Conservation (phyloP, 441 rosid genomes). For the Hura crepitans region DNA sequence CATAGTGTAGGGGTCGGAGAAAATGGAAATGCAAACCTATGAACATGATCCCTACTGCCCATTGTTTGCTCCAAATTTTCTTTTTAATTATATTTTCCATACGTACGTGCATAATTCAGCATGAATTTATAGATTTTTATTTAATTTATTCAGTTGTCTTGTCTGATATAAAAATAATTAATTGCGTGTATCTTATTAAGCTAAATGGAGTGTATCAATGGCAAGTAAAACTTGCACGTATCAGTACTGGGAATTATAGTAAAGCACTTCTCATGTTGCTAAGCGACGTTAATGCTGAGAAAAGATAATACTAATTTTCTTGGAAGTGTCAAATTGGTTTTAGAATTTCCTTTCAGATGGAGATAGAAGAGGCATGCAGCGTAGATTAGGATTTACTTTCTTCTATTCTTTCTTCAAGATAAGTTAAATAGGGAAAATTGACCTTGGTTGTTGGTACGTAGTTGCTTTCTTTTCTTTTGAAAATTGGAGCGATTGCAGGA, state of each 20-base stretch:
- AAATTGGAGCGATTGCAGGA: no score
- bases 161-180: not conserved
- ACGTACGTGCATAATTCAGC: no score
- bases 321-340: not conserved
- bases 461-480: no score
- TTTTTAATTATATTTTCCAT: not conserved
- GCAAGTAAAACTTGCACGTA: slow-evolving; percentile 1
- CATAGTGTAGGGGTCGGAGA: not conserved
- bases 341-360: not conserved
- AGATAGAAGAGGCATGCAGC: not conserved
- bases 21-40: not conserved
- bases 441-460: no score
- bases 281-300: slow-evolving; percentile 9
- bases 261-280: no score
- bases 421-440: no score
- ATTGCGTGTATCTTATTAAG: no score
- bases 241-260: no score
- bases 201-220: no score
- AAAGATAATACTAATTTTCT: not conserved
- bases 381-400: not conserved
- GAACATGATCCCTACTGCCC: not conserved
- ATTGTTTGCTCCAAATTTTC: not conserved
- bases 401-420: no score
- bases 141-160: not conserved
- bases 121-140: not conserved